These are phyloP conservation scores for Xanthoconium separans DNA, from an alignment of 1,284 basidiomycete species.

Conservation along the genomic window DNA sequence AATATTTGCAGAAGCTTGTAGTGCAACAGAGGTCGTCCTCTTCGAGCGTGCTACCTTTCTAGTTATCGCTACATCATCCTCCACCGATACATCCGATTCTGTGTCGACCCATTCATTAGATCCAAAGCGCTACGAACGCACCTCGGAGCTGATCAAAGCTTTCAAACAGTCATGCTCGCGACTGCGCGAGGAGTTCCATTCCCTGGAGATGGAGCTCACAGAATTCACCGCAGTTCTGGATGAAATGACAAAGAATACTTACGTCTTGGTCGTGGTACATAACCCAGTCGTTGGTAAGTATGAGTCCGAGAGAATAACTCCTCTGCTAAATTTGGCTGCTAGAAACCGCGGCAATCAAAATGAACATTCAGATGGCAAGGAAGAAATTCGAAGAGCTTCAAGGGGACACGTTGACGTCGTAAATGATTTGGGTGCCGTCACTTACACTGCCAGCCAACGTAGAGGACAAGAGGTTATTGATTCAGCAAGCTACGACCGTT, in stretches of 20 bases:
- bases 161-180: slow-evolving; percentile 91
- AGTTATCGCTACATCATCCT: slow-evolving; percentile 81
- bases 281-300: slow-evolving; percentile 81
- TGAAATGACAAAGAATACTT: slow-evolving; percentile 92
- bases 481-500: not conserved
- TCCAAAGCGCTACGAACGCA: slow-evolving; percentile 89
- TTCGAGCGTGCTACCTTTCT: slow-evolving; percentile 98
- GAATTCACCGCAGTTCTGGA: slow-evolving; percentile 94
- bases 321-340: slow-evolving; percentile 7
- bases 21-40: slow-evolving; percentile 90
- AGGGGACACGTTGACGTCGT: slow-evolving; percentile 46
- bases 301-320: not conserved
- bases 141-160: slow-evolving; percentile 92
- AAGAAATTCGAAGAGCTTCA: slow-evolving; percentile 84
- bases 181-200: slow-evolving; percentile 78
- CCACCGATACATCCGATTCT: slow-evolving; percentile 32
- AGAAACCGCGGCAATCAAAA: slow-evolving; percentile 83
- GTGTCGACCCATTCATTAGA: slow-evolving; percentile 53
- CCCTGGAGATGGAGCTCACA: slow-evolving; percentile 77
- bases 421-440: not conserved
- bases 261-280: slow-evolving; percentile 86
- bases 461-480: too few species aligned
- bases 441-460: not conserved
- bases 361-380: slow-evolving; percentile 81
- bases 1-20: slow-evolving; percentile 82